Evolutionary conservation across 1,284 basidiomycete genomes (phyloP), one percentile per base, ranked within the genome.

Genomic region (Omphalotus olearius): DNA sequence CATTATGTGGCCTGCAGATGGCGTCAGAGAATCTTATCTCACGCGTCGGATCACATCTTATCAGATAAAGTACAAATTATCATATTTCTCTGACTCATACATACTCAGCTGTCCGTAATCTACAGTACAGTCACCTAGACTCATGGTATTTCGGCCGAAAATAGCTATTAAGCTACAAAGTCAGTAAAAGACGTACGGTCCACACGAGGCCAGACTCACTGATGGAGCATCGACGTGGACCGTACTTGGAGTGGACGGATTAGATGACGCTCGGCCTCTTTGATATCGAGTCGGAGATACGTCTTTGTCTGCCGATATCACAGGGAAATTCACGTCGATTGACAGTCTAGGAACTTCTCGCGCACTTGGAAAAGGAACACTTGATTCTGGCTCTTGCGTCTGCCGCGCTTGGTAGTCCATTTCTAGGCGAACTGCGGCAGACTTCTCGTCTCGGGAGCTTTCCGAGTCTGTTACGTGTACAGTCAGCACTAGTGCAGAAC

Each of bases 251-350:
- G 51, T 50, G 7, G 55, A 56, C 11, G 55, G 55, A 35, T 36
- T 56, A 14, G 55, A 56, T 23, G 45, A 42, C 7, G 55, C 47
- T 23, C 55, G 47, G 23, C 33, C 47, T 18, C 50, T 18, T n/a
- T 37, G 43, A n/a, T 41, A 17, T 33, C 30, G 30, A 9, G 30
- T 33, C 30, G 30, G 30, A 7, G 30, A 33, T 10, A 7, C 9
- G 30, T 33, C 30, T 13, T 13, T 33, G 30, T 33, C 13, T 13
- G 30, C 13, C 30, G 7, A 7, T 33, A 33, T 3, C 30, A 33
- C 30, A 40, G 51, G 37, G n/a, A 26, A 38, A 30, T 26, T 42
- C 6, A 13, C 23, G 23, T 23, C 43, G 33, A 39, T n/a, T 36
- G 26, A 18, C 25, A 10, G 37, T 16, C 44, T n/a, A 16, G 16